Evolutionary conservation across 352 stramenopile genomes (phyloP), one percentile per base, ranked within the genome.

Genomic region (Globisporangium mamillatum): DNA sequence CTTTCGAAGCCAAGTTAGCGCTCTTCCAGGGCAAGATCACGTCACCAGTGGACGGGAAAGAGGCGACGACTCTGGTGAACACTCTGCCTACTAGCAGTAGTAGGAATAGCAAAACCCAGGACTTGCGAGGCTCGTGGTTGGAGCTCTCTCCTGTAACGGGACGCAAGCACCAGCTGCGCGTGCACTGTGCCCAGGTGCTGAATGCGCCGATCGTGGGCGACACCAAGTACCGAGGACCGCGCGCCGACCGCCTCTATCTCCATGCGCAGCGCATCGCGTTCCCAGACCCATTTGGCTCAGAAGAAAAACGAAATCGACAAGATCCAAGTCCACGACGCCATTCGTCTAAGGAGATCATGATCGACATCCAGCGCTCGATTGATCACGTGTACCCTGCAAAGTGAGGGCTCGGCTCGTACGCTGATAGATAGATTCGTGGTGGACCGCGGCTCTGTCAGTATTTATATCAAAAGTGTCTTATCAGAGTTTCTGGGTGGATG

Each of bases 161-260:
- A n/a, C 78, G 85, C 27, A 93, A 91, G 60, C 85, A 89, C 34
- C 85, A 91, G 66, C 68, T 91, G 4, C 85, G 85, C 0, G 68
- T 90, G 41, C 85, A 93, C 60, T 91, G 81, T 20, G 71, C 81
- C 4, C 46, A 79, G 18, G 66, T 61, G 1, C 48, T 93, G 12
- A 20, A 69, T 2, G 65, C 79, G 0, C 81, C 85, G 10, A 89
- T 93, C 32, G 69, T 91, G 0, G 85, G 85, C 0, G 85, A 93
- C 48, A 6, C 6, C 16, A 83, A 79, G 52, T 81, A 91, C 52
- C 71, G 73, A 18, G 71, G 72, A 1, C 53, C 41, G 10, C 27
- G 32, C 46, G 66, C 72, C 8, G 63, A 75, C 48, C 70, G 85
- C 18, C 44, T 93, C 29, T 83, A 81, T 38, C 77, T 93, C 29